Conservation (phyloP, 257 asterid genomes). For the Lithospermum erythrorhizon region DNA sequence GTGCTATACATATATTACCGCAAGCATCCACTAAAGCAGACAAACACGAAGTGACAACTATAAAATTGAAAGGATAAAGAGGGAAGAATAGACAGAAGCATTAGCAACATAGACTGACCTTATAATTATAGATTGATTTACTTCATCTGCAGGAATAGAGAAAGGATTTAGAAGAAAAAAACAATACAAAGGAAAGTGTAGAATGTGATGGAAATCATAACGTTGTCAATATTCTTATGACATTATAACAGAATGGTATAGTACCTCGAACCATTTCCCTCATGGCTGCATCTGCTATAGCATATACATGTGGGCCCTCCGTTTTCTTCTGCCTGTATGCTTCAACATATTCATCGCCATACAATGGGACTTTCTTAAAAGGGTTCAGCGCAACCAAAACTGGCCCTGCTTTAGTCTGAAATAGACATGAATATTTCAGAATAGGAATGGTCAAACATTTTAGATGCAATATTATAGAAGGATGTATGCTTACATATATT, state of each 20-base stretch:
- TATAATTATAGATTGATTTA: slow-evolving; percentile 90
- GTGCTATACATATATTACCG: neutral
- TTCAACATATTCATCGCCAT: slow-evolving; percentile 65
- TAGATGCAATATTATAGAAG: neutral
- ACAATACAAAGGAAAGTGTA: neutral
- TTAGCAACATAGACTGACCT: slow-evolving; percentile 42
- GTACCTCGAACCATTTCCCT: slow-evolving; percentile 96
- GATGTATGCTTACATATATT: slow-evolving; percentile 61
- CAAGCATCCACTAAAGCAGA: neutral
- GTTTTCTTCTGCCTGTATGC: slow-evolving; percentile 70
- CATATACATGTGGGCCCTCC: slow-evolving; percentile 90
- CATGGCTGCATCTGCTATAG: slow-evolving; percentile 88
- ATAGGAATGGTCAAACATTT: neutral
- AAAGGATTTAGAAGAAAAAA: slow-evolving; percentile 14
- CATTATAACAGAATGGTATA: slow-evolving; percentile 10
- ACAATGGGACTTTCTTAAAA: slow-evolving; percentile 71
- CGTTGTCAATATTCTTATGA: neutral
- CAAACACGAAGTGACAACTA: neutral
- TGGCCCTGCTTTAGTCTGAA: slow-evolving; percentile 97
- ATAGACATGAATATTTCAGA: slow-evolving; percentile 11
- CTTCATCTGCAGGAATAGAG: slow-evolving; percentile 63
- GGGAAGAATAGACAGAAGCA: neutral
- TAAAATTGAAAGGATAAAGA: neutral
- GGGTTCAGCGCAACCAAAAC: slow-evolving; percentile 94
- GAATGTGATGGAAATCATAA: neutral